phyloP scores from a whole-genome alignment of 176 grass and related monocot genomes.

The Oryza glaberrima region DNA sequence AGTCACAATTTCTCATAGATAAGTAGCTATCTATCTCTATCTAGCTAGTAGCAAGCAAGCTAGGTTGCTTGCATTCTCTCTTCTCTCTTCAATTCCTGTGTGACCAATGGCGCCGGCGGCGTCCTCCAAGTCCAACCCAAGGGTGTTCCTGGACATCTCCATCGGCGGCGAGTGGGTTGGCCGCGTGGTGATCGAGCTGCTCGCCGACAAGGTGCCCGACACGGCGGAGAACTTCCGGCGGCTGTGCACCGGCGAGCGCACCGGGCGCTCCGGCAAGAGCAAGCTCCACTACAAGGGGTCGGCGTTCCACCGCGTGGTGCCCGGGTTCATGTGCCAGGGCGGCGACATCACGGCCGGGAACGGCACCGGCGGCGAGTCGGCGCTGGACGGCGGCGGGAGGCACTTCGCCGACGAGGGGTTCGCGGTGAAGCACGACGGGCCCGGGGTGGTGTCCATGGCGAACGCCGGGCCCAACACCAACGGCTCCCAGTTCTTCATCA shows the following conservation, averaged over 20 bases:
- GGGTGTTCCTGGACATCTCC: conserved; percentile 44
- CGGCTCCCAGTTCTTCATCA: conserved; percentile 70
- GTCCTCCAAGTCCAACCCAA: conserved; percentile 25
- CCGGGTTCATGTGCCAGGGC: conserved; percentile 70
- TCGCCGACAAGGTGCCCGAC: conserved; percentile 37
- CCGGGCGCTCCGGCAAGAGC: not conserved
- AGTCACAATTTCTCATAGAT: not conserved
- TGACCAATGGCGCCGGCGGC: conserved; percentile 6
- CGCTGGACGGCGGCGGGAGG: not conserved
- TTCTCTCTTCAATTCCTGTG: not conserved
- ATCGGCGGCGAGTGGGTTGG: conserved; percentile 30
- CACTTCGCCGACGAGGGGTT: conserved; percentile 54
- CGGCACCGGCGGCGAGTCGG: conserved; percentile 60
- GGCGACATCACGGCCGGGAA: conserved; percentile 56
- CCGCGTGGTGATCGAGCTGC: conserved; percentile 56
- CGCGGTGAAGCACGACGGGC: conserved; percentile 32
- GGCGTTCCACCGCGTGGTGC: conserved; percentile 59
- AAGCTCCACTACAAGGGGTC: conserved; percentile 46
- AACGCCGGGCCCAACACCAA: conserved; percentile 68
- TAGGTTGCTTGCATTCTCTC: not conserved
- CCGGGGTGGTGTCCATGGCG: conserved; percentile 61
- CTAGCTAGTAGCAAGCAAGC: not conserved
- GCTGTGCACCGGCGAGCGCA: conserved; percentile 55
- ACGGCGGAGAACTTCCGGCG: conserved; percentile 59
- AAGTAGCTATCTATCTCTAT: not conserved